Evolutionary conservation across 495 filamentous ascomycete species (phyloP).

Genomic region (Peziza echinospora): DNA sequence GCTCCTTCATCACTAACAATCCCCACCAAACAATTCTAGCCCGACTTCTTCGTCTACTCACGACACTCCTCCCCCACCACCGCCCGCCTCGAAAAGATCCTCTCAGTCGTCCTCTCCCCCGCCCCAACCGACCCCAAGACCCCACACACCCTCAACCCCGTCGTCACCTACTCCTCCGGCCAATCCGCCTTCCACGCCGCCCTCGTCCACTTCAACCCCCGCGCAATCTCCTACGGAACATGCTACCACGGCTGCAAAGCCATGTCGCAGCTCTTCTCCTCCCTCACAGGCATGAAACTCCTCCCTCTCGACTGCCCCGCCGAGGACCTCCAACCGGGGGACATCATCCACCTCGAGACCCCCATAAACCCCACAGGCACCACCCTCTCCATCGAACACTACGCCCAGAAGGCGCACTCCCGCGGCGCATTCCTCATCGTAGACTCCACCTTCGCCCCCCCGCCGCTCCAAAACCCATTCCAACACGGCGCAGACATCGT

Average conservation of each 20-base stretch:
- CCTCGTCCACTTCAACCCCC: conserved; percentile 54
- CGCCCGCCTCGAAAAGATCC: conserved; percentile 63
- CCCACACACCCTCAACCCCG: conserved; percentile 42
- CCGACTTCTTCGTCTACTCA: conserved; percentile 46
- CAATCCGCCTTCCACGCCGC: conserved; percentile 72
- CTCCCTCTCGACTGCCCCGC: conserved; percentile 39
- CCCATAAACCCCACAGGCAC: conserved; percentile 76
- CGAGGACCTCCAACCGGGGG: conserved; percentile 40
- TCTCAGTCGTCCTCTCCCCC: conserved; percentile 46
- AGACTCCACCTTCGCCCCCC: conserved; percentile 85
- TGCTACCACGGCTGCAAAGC: conserved; percentile 92
- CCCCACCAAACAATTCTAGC: background rate
- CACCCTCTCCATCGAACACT: conserved; percentile 45
- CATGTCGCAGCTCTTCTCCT: conserved; percentile 45
- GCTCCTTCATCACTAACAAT: background rate
- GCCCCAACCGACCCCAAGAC: conserved; percentile 62
- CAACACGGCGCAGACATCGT: conserved; percentile 55
- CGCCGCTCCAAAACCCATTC: conserved; percentile 73
- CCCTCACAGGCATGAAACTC: conserved; percentile 45
- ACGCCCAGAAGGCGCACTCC: conserved; percentile 47
- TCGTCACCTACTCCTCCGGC: conserved; percentile 61
- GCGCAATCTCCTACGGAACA: conserved; percentile 50
- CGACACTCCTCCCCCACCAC: conserved; percentile 51
- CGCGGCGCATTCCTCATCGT: conserved; percentile 58
- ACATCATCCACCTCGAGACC: conserved; percentile 80